A percentile compares a stretch with the other conserved stretches of the same genome.
These are phyloP conservation scores for Lolium rigidum DNA, from an alignment of 176 grass and related monocot species.

Conservation along the genomic window DNA sequence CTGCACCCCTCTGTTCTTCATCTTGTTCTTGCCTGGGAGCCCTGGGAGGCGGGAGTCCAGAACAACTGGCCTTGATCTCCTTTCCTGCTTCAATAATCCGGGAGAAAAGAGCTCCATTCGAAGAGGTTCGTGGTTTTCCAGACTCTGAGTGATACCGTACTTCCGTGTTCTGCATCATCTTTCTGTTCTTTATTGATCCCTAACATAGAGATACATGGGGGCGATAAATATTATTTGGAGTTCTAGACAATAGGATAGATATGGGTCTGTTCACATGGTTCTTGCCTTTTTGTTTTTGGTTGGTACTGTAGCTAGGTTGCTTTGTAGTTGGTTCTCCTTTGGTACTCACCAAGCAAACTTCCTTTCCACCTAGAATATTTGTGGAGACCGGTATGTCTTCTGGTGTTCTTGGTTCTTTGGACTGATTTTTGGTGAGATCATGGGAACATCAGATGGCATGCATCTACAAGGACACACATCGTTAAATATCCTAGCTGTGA, in stretches of 20 bases:
- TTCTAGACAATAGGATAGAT: background rate
- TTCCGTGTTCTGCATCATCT: background rate
- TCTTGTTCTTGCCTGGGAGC: conserved; percentile 7
- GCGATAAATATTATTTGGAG: background rate
- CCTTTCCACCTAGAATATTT: conserved; percentile 21
- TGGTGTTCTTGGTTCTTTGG: background rate
- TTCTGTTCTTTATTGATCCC: conserved; percentile 9
- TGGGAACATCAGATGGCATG: background rate
- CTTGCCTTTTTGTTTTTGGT: conserved; percentile 20
- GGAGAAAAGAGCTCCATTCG: background rate
- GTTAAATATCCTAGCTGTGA: conserved; percentile 8
- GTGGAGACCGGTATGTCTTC: background rate
- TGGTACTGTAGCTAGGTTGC: conserved; percentile 12
- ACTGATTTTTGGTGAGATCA: conserved; percentile 5
- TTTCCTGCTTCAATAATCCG: background rate
- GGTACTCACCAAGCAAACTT: conserved; percentile 8
- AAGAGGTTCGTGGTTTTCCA: background rate
- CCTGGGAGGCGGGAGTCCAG: background rate
- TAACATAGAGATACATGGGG: background rate
- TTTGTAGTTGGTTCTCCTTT: conserved; percentile 3
- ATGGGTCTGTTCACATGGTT: background rate
- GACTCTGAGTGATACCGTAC: background rate
- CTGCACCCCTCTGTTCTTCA: background rate
- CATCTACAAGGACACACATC: background rate
- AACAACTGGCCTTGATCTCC: conserved; percentile 2